Conservation (phyloP, 2,329 filamentous ascomycete genomes). For the Dothistroma septosporum region DNA sequence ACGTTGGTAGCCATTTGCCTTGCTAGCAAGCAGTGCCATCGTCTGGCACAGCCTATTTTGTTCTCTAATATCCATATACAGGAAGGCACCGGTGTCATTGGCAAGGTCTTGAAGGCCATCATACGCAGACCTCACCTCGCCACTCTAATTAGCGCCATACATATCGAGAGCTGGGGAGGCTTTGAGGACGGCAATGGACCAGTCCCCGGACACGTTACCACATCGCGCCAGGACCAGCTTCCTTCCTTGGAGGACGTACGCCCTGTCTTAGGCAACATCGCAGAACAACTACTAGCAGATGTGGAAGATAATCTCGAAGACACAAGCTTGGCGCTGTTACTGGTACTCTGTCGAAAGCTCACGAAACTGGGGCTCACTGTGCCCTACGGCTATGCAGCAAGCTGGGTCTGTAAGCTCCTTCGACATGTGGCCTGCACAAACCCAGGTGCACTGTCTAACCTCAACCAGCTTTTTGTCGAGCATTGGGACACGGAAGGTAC, state of each 20-base stretch:
- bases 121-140: neutral
- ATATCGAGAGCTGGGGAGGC: neutral
- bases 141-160: neutral
- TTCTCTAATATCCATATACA: slow-evolving; percentile 1
- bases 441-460: neutral
- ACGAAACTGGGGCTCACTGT: neutral
- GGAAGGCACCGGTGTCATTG: neutral
- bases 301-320: neutral
- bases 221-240: neutral
- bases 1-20: slow-evolving; percentile 6
- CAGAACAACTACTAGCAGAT: neutral
- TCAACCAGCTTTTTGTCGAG: neutral
- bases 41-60: slow-evolving; percentile 10
- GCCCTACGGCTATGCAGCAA: neutral
- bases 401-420: neutral
- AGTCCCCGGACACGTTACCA: neutral
- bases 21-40: slow-evolving; percentile 6
- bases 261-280: neutral
- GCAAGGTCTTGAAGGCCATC: neutral
- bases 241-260: neutral
- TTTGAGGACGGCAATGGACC: neutral
- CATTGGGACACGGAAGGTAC: slow-evolving; percentile 4
- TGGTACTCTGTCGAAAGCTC: neutral
- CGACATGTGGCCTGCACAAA: neutral
- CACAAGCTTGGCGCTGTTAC: neutral